phyloP scores from a whole-genome alignment of 495 filamentous ascomycete species.

The Thermothielavioides terrestris region DNA sequence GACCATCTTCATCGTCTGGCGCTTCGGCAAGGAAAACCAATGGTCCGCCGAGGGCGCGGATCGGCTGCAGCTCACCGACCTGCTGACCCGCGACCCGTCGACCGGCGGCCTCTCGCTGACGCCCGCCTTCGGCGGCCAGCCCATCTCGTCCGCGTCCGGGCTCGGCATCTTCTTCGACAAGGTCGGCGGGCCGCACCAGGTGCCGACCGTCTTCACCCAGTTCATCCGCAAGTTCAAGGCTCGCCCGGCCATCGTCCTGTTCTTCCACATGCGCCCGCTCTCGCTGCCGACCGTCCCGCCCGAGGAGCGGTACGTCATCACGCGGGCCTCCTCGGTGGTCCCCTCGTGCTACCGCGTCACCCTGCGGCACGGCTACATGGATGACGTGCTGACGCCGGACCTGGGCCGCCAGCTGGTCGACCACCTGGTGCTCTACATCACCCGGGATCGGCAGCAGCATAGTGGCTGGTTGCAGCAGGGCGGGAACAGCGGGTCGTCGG shows the following conservation, averaged over 20 bases:
- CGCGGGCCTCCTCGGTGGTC: slow-evolving; percentile 29
- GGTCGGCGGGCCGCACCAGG: slow-evolving; percentile 37
- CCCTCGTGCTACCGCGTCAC: slow-evolving; percentile 54
- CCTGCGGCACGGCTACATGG: slow-evolving; percentile 56
- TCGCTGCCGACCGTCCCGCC: slow-evolving; percentile 37
- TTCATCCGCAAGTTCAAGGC: slow-evolving; percentile 51
- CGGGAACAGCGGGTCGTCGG: too few species aligned
- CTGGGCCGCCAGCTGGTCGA: too few species aligned
- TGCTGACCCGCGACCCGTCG: slow-evolving; percentile 22
- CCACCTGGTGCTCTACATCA: too few species aligned
- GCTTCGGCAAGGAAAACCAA: slow-evolving; percentile 65
- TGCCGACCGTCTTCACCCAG: slow-evolving; percentile 49
- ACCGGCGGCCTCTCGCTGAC: slow-evolving; percentile 22
- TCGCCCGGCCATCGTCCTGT: slow-evolving; percentile 44
- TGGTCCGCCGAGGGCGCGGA: slow-evolving; percentile 58
- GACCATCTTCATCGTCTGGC: slow-evolving; percentile 58
- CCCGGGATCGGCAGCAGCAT: too few species aligned
- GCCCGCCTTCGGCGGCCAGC: slow-evolving; percentile 28
- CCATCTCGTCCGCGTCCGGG: slow-evolving; percentile 36
- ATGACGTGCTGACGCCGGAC: slow-evolving; percentile 49
- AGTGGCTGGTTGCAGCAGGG: too few species aligned
- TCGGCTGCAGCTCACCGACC: slow-evolving; percentile 39
- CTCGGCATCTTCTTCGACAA: slow-evolving; percentile 57
- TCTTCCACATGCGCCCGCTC: slow-evolving; percentile 50
- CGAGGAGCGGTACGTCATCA: slow-evolving; percentile 27